Evolutionary conservation across 2,329 filamentous ascomycete genomes (phyloP), one percentile per base, ranked within the genome.

Genomic region (Fusarium newnesense): DNA sequence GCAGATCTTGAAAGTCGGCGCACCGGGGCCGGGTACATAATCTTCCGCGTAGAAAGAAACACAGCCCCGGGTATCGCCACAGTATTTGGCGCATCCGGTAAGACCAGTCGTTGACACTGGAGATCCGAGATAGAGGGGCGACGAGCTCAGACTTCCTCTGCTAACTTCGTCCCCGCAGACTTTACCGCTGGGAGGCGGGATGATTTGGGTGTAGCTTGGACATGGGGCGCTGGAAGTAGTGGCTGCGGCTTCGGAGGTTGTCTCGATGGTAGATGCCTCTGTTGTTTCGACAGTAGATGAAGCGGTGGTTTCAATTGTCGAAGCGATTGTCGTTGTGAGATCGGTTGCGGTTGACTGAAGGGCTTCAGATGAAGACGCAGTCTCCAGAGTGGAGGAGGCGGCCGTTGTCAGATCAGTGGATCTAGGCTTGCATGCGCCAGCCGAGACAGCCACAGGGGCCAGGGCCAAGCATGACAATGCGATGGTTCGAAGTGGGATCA

Each of bases 401-500:
- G 10, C 26, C 21, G 42, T 47, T 1, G 11, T 40, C 2, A 39
- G 13, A 39, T 67, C 56, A 0, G 56, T 56, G 8, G 64, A 62
- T 21, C 7, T 44, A 2, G 64, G 66, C 37, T 68, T 69, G 16
- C 66, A 69, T 3, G 63, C 56, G 7, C 66, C 24, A 10, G 39
- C 57, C 10, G 34, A 32, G 0, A 49, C 49, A 12, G 40, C 36
- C 40, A 9, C 30, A 6, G 65, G 42, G 8, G 63, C 37, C 5
- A 68, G 10, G 4, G 19, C 54, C 11, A 68, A 4, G 8, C 53
- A 67, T 47, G 42, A 68, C 30, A 28, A 50, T 3, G 42, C 43
- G 4, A 67, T n/a, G 5, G 10, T 7, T 32, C 34, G 43, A 18
- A 67, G 18, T 9, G 37, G 16, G 7, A 67, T 66, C 26, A 26